Percentiles rank a stretch among this genome's conserved stretches.
Evolutionary conservation across 2,329 filamentous ascomycete genomes (phyloP).

Genomic region (Xylariaceae sp.): DNA sequence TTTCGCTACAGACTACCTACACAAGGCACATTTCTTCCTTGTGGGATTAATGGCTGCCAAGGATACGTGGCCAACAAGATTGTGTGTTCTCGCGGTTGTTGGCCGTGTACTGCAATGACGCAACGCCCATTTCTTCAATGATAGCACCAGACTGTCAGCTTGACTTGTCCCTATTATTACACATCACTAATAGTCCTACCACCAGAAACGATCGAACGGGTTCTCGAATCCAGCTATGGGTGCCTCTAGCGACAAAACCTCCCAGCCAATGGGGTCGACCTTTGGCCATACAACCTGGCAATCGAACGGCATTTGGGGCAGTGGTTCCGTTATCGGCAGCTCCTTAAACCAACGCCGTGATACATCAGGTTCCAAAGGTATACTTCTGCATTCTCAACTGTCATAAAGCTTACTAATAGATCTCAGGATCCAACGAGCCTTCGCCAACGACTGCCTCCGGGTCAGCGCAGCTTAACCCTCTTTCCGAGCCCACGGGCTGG

Average conservation of each 20-base stretch:
- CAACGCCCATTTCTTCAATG: too few species aligned
- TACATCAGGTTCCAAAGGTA: constrained; percentile 44
- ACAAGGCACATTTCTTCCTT: too few species aligned
- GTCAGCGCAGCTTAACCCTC: constrained; percentile 63
- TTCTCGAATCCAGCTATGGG: constrained; percentile 34
- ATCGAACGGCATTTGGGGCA: constrained; percentile 47
- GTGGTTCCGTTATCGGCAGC: constrained; percentile 37
- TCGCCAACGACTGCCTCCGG: constrained; percentile 54
- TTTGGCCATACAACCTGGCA: constrained; percentile 34
- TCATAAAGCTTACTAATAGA: constrained; percentile 11
- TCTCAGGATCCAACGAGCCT: constrained; percentile 32
- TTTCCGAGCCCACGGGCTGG: constrained; percentile 54
- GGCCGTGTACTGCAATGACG: too few species aligned
- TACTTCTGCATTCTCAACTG: constrained; percentile 19
- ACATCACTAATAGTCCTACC: too few species aligned
- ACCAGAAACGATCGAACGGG: constrained; percentile 22
- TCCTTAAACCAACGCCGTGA: constrained; percentile 43
- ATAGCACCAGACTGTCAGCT: too few species aligned
- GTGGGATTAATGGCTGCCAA: too few species aligned
- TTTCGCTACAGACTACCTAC: too few species aligned
- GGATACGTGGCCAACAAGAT: too few species aligned
- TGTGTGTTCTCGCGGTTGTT: too few species aligned
- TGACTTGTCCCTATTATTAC: too few species aligned
- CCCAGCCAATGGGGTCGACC: constrained; percentile 37
- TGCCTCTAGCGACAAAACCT: constrained; percentile 26